Percentiles rank a stretch among this genome's conserved stretches.
These are phyloP conservation scores for Termitomyces sp. DNA, from an alignment of 768 basidiomycete genomes.

Conservation along the genomic window DNA sequence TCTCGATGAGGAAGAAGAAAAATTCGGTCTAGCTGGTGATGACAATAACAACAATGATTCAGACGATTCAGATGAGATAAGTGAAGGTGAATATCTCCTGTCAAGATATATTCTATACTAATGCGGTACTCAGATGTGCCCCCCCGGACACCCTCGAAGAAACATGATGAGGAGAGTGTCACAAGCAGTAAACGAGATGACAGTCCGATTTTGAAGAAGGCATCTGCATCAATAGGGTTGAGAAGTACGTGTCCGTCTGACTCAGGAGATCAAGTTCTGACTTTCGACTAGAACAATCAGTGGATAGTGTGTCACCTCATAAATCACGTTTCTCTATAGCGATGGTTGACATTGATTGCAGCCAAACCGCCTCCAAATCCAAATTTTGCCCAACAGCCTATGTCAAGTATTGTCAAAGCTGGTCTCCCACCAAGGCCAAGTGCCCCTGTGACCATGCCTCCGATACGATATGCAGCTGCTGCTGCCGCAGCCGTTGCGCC, in stretches of 20 bases:
- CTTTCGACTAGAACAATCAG: constrained; percentile 52
- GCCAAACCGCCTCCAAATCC: constrained; percentile 68
- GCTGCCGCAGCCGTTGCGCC: constrained; percentile 59
- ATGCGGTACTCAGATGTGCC: constrained; percentile 43
- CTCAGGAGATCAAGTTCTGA: constrained; percentile 1
- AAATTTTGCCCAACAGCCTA: constrained; percentile 77
- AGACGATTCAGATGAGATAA: constrained; percentile 68
- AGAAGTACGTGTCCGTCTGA: constrained; percentile 52
- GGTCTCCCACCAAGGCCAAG: constrained; percentile 52
- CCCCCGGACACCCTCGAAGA: constrained; percentile 62
- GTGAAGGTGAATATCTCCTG: constrained; percentile 52
- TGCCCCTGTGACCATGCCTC: constrained; percentile 57
- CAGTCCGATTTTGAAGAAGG: constrained; percentile 79
- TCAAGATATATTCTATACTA: constrained; percentile 1
- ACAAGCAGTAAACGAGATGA: constrained; percentile 71
- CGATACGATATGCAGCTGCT: constrained; percentile 88
- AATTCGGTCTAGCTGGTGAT: constrained; percentile 75
- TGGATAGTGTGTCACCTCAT: constrained; percentile 47
- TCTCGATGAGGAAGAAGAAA: constrained; percentile 95
- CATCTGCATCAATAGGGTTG: constrained; percentile 50
- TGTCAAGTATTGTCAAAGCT: constrained; percentile 69
- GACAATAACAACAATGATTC: constrained; percentile 50
- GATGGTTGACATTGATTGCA: constrained; percentile 16
- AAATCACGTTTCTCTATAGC: neutral
- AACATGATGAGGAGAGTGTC: constrained; percentile 75